Percentiles rank a stretch among this genome's conserved stretches.
Conservation (phyloP, 345 rosid species). For the Boechera retrofracta region DNA sequence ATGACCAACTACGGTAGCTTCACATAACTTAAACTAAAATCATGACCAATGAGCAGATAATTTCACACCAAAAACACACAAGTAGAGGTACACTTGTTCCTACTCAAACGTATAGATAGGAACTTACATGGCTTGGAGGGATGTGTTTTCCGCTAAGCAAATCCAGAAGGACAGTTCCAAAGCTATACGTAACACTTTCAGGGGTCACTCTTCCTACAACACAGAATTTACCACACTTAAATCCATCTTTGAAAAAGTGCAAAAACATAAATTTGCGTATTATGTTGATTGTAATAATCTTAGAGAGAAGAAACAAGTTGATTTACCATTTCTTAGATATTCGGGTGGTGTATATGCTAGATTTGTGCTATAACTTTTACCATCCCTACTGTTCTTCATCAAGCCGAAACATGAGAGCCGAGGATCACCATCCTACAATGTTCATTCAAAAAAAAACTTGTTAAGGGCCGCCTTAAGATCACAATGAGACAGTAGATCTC, state of each 20-base stretch:
- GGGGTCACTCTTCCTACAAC: constrained; percentile 89
- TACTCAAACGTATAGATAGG: constrained; percentile 1
- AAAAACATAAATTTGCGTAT: not conserved
- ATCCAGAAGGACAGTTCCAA: constrained; percentile 93
- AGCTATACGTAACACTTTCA: constrained; percentile 94
- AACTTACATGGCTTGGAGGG: constrained; percentile 94
- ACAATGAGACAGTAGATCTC: not conserved
- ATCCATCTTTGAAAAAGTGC: not conserved
- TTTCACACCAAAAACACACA: not conserved
- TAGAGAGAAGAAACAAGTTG: not conserved
- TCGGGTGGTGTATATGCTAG: constrained; percentile 97
- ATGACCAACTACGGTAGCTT: not conserved
- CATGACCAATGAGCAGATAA: not conserved
- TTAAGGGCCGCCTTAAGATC: not conserved
- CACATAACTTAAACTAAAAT: not conserved
- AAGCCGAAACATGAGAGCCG: constrained; percentile 97
- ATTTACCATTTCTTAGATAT: constrained; percentile 81
- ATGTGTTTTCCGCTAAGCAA: constrained; percentile 96
- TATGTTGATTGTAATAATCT: not conserved
- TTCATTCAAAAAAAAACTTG: constrained; percentile 28
- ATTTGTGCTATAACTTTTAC: constrained; percentile 94
- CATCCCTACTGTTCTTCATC: constrained; percentile 95
- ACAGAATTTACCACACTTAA: constrained; percentile 2
- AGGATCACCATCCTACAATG: constrained; percentile 90
- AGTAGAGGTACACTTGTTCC: not conserved